These are phyloP conservation scores for Fagus crenata DNA, from an alignment of 306 rosid genomes.

Conservation along the genomic window DNA sequence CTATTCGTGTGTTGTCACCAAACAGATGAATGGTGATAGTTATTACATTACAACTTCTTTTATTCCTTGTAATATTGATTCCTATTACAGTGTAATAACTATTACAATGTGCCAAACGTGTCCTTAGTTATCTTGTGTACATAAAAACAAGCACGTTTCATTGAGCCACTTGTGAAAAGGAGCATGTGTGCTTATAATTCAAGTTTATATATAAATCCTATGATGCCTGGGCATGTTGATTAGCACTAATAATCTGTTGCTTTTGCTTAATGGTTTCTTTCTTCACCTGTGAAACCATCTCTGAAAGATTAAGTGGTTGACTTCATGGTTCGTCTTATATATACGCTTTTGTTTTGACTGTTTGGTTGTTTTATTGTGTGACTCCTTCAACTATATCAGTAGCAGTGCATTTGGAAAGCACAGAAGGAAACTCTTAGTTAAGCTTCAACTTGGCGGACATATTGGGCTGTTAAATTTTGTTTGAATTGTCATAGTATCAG, in stretches of 20 bases:
- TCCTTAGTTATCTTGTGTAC: background rate
- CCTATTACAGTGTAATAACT: too few species aligned
- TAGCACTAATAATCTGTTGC: background rate
- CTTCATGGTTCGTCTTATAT: background rate
- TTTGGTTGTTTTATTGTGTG: constrained; percentile 2
- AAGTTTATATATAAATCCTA: background rate
- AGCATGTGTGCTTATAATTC: background rate
- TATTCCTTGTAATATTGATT: too few species aligned
- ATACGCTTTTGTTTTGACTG: background rate
- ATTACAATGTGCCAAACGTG: too few species aligned
- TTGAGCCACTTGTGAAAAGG: background rate
- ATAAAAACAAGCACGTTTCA: background rate
- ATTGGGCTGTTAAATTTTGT: background rate
- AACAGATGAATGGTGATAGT: too few species aligned
- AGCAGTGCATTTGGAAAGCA: constrained; percentile 2
- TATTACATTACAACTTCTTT: too few species aligned
- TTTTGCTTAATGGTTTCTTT: background rate
- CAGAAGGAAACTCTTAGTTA: background rate
- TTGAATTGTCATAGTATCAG: background rate
- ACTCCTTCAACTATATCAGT: background rate
- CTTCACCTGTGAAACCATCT: background rate
- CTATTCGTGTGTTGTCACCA: too few species aligned
- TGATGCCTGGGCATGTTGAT: background rate
- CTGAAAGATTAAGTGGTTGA: background rate
- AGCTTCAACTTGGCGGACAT: background rate